These are phyloP conservation scores for Crithidia fasciculata DNA, from an alignment of 208 protist species.

Conservation along the genomic window DNA sequence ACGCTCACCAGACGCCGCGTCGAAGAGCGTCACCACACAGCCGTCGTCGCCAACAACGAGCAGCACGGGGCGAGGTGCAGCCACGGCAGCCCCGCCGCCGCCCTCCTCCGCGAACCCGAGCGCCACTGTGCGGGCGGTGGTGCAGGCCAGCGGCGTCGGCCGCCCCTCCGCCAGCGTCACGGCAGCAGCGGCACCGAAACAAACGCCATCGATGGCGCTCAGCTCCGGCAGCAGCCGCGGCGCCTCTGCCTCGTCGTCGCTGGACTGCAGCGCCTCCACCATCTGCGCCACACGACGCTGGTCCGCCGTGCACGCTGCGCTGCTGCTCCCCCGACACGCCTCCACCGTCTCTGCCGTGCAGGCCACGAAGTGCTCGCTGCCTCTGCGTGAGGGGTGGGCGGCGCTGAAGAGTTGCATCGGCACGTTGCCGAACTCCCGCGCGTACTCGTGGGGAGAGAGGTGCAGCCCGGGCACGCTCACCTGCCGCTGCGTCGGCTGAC, in stretches of 20 bases:
- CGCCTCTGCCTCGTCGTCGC: conserved; percentile 14
- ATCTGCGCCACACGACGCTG: conserved; percentile 15
- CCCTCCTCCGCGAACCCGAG: neutral
- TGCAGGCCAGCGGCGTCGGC: conserved; percentile 12
- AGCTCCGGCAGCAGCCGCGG: neutral
- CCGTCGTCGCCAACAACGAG: conserved; percentile 33
- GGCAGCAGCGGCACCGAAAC: neutral
- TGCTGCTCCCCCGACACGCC: conserved; percentile 9
- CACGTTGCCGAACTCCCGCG: conserved; percentile 96
- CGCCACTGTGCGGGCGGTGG: conserved; percentile 9
- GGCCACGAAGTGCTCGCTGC: neutral
- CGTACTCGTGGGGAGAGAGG: conserved; percentile 70
- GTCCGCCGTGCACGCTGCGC: neutral
- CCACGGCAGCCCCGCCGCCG: neutral
- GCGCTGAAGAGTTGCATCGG: conserved; percentile 88
- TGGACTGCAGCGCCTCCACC: conserved; percentile 23
- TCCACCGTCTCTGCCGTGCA: conserved; percentile 15
- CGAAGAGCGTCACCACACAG: conserved; percentile 32
- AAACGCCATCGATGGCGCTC: neutral
- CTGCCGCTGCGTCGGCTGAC: conserved; percentile 65
- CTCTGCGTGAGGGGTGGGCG: conserved; percentile 70
- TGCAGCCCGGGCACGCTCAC: conserved; percentile 32
- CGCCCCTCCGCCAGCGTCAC: conserved; percentile 7
- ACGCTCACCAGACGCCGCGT: conserved; percentile 34
- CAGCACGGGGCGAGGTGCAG: neutral